Evolutionary conservation across 1,284 basidiomycete genomes (phyloP), one percentile per base, ranked within the genome.

Genomic region (Phylloboletellus chloephorus): DNA sequence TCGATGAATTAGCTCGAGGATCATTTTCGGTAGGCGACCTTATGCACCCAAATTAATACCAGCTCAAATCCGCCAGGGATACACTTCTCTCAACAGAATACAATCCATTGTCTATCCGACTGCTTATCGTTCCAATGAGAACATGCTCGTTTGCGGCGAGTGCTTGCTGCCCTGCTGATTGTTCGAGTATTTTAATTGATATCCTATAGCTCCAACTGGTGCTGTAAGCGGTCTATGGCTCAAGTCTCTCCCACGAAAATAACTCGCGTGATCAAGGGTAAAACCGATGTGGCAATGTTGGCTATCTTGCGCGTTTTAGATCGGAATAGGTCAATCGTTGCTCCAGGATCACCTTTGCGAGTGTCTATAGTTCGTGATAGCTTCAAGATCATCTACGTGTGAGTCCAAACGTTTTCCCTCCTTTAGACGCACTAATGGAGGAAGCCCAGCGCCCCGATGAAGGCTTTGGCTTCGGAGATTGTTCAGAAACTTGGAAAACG

Each of bases 301-400:
- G 77, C 90, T 2, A 88, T 99, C 45, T 74, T 98, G 38, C 86
- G 93, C 16, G 88, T 94, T 15, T 71, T 98, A 38, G 72, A 82
- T 41, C 89, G 88, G 54, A 78, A 90, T 61, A 71, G 79, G 39
- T 61, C 67, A 5, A 52, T 58, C 0, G 39, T 56, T 32, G 41
- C 53, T 11, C 60, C 55, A 3, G 59, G 60, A 41, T 52, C 57
- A 31, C 59, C 75, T 41, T 49, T 83, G 12, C 65, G 63, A 9
- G 61, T 71, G n/a, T 72, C 76, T 10, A 85, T 93, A 47, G 64
- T 80, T 47, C 72, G 73, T 30, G 75, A 89, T 47, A 67, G 77
- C 4, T 98, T 98, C 73, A 98, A 99, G 65, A 83, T 99, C 45
- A 92, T 99, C 42, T 99, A 99, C 56, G 96, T 99, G 86, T 87